Conservation (phyloP, 805 yeast genomes). For the Starmerella davenportii region DNA sequence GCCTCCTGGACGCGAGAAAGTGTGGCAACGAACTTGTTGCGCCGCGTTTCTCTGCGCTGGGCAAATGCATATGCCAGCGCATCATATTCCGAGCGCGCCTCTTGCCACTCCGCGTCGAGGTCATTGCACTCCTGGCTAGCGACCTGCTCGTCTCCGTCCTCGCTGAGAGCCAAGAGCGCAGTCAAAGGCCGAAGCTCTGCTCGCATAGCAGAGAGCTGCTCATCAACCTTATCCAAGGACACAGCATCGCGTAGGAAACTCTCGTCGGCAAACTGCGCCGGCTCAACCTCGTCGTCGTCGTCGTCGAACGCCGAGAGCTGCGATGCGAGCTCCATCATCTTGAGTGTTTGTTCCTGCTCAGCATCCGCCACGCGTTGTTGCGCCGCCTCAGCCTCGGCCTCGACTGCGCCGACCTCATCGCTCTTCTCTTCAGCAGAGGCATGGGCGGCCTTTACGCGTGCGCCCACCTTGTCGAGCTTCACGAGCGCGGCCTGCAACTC, state of each 20-base stretch:
- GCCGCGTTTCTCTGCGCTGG: slow-evolving; percentile 40
- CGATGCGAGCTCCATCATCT: slow-evolving; percentile 4
- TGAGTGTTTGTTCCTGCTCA: slow-evolving; percentile 7
- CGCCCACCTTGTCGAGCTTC: slow-evolving; percentile 20
- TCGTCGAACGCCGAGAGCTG: neutral
- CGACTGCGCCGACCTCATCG: slow-evolving; percentile 31
- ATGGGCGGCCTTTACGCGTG: slow-evolving; percentile 54
- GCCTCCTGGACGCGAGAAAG: slow-evolving; percentile 56
- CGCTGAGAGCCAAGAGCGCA: neutral
- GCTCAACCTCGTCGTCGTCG: slow-evolving; percentile 1
- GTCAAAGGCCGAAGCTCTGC: neutral
- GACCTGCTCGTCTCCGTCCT: neutral
- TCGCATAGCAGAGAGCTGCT: neutral
- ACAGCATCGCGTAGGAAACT: neutral
- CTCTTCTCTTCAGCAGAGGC: slow-evolving; percentile 48
- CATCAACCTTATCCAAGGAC: neutral
- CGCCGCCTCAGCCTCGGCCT: slow-evolving; percentile 7
- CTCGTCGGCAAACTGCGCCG: neutral
- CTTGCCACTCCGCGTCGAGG: slow-evolving; percentile 28
- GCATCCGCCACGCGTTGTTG: slow-evolving; percentile 7
- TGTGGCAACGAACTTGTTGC: slow-evolving; percentile 47
- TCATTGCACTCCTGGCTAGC: neutral
- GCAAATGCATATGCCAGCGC: slow-evolving; percentile 27
- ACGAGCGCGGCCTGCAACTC: slow-evolving; percentile 14
- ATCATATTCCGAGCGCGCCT: slow-evolving; percentile 27